Base-by-base conservation (phyloP, 345 rosid species). In the Carallia pectinifolia region DNA sequence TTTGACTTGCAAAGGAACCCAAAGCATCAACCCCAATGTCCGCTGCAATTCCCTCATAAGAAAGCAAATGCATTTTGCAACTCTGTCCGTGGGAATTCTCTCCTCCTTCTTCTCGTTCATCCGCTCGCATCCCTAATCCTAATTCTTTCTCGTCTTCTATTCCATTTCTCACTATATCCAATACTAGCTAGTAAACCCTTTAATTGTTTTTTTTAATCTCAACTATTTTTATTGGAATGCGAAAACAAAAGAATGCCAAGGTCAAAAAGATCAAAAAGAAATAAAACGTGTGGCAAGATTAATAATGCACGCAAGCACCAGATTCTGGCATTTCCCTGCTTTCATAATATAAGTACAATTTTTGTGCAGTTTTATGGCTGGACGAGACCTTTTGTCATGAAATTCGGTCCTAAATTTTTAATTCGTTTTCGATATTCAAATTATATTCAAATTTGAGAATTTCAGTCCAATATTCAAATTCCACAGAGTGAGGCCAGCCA, bases 1-100 rank as follows among this genome's bases (percentile, higher is more conserved):
- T 77, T 83, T 66, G 84, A 77, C 86, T 71, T 76, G 27, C 40
- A 60, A 73, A 55, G 55, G 39, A 65, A 27, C 44, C 61, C 52
- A 17, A 5, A 19, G 75, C 82, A 68, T 77, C 76, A 70, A 39
- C 15, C 36, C 69, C 78, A 64, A 76, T n/a, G 74, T 36, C 38
- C 76, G 68, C 72, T 71, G 23, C 61, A 68, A 74, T 67, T 29
- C 19, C 40, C 37, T 23, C 47, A 30, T 8, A 12, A 44, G 15
- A 0, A 48, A 63, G 54, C 54, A 69, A 36, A 33, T 16, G 33
- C 29, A 36, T 7, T 66, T 54, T 63, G 53, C 2, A 67, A 62
- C 56, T 38, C 36, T 19, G 68, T 17, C 53, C 36, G 48, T 2
- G 69, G 18, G 10, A 37, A 19, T 13, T 7, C 34, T 33, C 34